These are phyloP conservation scores for Cucumis melo DNA, from an alignment of 306 rosid genomes.

Conservation along the genomic window DNA sequence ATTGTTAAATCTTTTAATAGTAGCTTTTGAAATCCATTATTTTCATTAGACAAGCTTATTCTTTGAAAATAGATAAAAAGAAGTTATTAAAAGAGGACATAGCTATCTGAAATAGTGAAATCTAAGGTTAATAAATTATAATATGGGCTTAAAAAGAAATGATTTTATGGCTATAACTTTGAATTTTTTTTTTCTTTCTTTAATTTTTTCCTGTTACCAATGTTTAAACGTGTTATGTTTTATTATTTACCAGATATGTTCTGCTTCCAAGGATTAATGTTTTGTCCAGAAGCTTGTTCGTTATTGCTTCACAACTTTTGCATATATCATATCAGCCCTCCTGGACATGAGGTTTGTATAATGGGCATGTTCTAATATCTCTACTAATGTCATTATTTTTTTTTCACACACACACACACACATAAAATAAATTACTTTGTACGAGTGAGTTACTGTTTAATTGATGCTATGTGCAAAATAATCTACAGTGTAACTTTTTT, in stretches of 20 bases:
- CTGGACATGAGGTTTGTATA: conserved; percentile 90
- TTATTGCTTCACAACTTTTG: conserved; percentile 92
- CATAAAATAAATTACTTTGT: not conserved
- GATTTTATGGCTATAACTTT: not conserved
- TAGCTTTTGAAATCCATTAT: not conserved
- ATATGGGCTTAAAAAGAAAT: not conserved
- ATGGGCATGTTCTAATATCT: conserved; percentile 17
- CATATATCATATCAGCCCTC: conserved; percentile 94
- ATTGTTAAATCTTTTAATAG: not conserved
- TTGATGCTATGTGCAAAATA: not conserved
- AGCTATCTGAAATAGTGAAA: not conserved
- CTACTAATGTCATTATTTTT: not conserved
- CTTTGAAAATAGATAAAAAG: not conserved
- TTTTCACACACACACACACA: not conserved
- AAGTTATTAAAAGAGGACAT: not conserved
- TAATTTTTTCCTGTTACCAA: not conserved
- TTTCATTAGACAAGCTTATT: not conserved
- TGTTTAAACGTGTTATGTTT: not conserved
- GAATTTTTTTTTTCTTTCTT: not conserved
- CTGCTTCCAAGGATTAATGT: conserved; percentile 89
- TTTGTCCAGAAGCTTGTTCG: conserved; percentile 86
- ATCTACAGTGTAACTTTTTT: not conserved
- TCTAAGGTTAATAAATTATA: not conserved
- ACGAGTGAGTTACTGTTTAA: not conserved
- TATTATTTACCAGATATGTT: conserved; percentile 52